phyloP scores from a whole-genome alignment of 805 yeast species.

The Metschnikowia amazonensis region DNA sequence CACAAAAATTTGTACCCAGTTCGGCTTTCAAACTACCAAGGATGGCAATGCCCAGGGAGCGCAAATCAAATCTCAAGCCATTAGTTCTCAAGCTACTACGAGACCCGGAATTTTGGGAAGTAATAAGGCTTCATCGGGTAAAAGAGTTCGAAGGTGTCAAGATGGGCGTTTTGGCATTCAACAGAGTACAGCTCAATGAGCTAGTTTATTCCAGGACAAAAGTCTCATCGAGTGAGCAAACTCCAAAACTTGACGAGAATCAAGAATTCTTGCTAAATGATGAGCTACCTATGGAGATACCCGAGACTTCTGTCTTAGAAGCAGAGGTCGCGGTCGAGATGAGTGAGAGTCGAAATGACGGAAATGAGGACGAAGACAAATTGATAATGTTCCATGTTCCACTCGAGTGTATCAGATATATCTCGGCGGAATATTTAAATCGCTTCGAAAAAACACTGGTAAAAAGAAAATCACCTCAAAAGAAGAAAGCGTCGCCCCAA shows the following conservation, averaged over 20 bases:
- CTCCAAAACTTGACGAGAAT: background rate
- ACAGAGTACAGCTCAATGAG: conserved; percentile 14
- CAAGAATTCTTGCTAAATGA: background rate
- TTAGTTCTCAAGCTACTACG: conserved; percentile 14
- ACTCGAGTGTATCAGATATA: conserved; percentile 13
- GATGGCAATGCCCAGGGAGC: conserved; percentile 16
- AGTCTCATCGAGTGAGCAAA: background rate
- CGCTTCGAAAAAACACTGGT: conserved; percentile 9
- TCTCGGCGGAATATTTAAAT: conserved; percentile 15
- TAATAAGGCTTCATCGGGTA: conserved; percentile 13
- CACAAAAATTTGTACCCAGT: conserved; percentile 4
- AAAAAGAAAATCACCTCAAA: conserved; percentile 16
- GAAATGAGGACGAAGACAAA: conserved; percentile 12
- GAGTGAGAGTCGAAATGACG: conserved; percentile 1
- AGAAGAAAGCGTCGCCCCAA: conserved; percentile 18
- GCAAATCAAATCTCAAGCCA: conserved; percentile 16
- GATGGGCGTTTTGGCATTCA: conserved; percentile 16
- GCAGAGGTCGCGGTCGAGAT: conserved; percentile 1
- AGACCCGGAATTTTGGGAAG: conserved; percentile 8
- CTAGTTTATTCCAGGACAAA: conserved; percentile 11
- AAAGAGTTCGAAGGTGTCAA: conserved; percentile 9
- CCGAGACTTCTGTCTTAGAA: background rate
- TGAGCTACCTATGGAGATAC: background rate
- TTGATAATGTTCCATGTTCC: conserved; percentile 17
- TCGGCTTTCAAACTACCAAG: background rate